Conservation (phyloP, 1,139 yeast species). For the Taiozyma onychis region DNA sequence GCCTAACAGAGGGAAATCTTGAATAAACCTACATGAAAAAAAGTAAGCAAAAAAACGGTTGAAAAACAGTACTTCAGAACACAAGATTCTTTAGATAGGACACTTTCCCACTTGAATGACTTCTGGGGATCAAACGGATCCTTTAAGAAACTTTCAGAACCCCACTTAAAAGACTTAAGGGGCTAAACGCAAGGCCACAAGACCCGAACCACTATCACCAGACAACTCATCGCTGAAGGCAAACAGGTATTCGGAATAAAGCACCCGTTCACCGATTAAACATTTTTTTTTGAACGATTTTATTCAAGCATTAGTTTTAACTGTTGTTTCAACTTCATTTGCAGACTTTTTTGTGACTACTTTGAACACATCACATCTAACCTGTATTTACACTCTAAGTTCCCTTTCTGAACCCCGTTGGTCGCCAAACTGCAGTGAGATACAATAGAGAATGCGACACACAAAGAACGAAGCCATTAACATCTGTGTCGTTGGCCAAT, state of each 20-base stretch:
- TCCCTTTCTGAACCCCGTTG: too few species aligned
- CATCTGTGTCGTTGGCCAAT: conserved; percentile 58
- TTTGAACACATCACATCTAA: too few species aligned
- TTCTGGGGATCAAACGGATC: background rate
- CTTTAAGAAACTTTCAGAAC: too few species aligned
- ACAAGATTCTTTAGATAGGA: background rate
- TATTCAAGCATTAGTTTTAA: too few species aligned
- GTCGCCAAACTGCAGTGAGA: too few species aligned
- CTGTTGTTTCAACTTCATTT: background rate
- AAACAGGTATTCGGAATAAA: background rate
- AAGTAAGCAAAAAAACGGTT: background rate
- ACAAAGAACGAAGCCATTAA: conserved; percentile 1
- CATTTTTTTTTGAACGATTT: background rate
- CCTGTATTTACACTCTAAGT: too few species aligned
- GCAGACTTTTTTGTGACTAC: too few species aligned
- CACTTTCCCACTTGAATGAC: background rate
- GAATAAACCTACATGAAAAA: background rate
- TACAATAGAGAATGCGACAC: background rate
- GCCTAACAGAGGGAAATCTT: background rate
- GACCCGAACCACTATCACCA: background rate
- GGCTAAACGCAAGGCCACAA: background rate
- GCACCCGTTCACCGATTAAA: background rate
- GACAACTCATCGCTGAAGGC: background rate
- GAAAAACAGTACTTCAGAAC: background rate
- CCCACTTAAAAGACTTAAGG: background rate